phyloP scores from a whole-genome alignment of 2,329 filamentous ascomycete species.

The Fusarium robinianum region DNA sequence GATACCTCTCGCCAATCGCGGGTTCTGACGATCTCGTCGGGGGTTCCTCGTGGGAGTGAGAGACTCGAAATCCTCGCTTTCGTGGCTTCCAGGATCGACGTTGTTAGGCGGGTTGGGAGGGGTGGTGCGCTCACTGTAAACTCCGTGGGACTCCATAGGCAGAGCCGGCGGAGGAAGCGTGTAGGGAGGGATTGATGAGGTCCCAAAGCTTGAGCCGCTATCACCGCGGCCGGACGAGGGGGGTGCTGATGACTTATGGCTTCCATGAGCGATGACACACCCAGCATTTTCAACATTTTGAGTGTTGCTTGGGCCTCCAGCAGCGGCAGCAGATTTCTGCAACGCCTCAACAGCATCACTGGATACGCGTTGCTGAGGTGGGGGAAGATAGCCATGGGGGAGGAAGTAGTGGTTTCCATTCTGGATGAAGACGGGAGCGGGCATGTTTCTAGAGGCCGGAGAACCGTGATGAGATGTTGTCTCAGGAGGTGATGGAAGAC shows the following conservation, averaged over 20 bases:
- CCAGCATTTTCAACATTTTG: background rate
- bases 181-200: constrained; percentile 2
- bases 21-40: constrained; percentile 16
- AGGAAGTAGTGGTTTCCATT: constrained; percentile 37
- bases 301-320: constrained; percentile 6
- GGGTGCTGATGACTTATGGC: background rate
- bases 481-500: constrained; percentile 38
- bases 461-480: constrained; percentile 26
- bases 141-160: background rate
- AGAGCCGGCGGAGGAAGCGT: background rate
- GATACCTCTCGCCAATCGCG: constrained; percentile 12
- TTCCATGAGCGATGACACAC: constrained; percentile 22
- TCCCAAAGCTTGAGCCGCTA: background rate
- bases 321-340: constrained; percentile 37
- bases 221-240: no score
- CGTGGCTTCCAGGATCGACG: constrained; percentile 1
- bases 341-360: constrained; percentile 36
- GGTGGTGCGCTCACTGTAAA: background rate
- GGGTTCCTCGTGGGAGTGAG: constrained; percentile 30
- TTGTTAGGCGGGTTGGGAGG: background rate
- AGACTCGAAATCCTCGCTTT: constrained; percentile 12
- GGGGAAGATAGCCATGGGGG: constrained; percentile 1
- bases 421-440: constrained; percentile 23
- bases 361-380: constrained; percentile 1
- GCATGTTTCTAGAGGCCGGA: constrained; percentile 22